A percentile compares a stretch with the other conserved stretches of the same genome.
Conservation (phyloP, 441 rosid genomes). For the Syzygium syzygioides region DNA sequence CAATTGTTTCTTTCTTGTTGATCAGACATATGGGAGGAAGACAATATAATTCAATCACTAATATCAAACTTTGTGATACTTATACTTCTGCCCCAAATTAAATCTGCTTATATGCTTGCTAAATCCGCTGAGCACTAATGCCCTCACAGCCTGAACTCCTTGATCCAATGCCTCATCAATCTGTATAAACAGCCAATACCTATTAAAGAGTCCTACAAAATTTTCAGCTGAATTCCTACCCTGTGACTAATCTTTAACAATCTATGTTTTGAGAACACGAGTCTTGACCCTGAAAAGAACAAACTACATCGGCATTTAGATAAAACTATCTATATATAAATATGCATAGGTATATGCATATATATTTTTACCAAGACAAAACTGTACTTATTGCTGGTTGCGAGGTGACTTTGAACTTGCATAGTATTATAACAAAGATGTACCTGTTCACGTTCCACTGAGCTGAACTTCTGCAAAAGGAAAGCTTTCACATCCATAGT, state of each 20-base stretch:
- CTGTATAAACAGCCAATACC: conserved; percentile 22
- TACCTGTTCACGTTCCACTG: conserved; percentile 64
- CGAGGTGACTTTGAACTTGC: neutral
- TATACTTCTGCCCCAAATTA: conserved; percentile 76
- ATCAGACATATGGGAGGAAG: neutral
- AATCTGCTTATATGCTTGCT: conserved; percentile 50
- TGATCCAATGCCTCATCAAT: conserved; percentile 65
- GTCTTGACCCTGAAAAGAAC: neutral
- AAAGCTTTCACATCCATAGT: conserved; percentile 91
- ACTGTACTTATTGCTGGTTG: neutral
- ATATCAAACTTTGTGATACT: conserved; percentile 61
- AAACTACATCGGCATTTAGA: neutral
- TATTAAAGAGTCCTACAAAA: neutral
- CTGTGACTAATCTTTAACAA: neutral
- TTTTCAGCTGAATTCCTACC: neutral
- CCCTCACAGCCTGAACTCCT: conserved; percentile 66
- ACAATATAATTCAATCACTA: neutral
- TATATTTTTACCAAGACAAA: neutral
- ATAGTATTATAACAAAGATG: neutral
- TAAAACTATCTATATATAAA: neutral
- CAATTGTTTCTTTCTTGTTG: neutral
- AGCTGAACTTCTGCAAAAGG: conserved; percentile 79
- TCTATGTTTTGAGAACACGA: neutral
- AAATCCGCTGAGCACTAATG: conserved; percentile 57
- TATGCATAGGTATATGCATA: neutral